Base-by-base conservation (phyloP, 2,329 filamentous ascomycete species). In the Cladosporium austrohemisphaericum region DNA sequence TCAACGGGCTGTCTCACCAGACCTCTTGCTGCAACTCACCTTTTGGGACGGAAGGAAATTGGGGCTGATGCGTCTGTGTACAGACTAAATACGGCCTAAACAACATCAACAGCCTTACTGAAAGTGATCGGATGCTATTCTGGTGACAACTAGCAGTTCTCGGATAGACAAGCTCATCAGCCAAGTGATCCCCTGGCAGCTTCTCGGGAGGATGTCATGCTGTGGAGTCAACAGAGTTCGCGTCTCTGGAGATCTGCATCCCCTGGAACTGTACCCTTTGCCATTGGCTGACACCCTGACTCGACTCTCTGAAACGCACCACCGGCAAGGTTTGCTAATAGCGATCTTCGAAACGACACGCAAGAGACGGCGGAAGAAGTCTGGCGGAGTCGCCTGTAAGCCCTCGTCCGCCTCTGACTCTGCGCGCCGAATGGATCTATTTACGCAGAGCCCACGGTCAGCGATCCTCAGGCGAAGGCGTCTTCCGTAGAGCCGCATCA, bases 301-400 rank as follows among this genome's bases (percentile, higher is more conserved):
- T 45, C 19, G 22, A 18, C 41, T n/a, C 25, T 18, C 41, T 45
- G 41, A 45, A 36, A 45, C 33, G 33, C 44, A 16, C 31, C 36
- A 33, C 23, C 31, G 22, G 29, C 41, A 22, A 45, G 20, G 22
- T 35, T 37, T 38, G 44, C 23, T 32, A 41, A 49, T 49, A 29
- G 46, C n/a, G 46, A 49, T 41, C 36, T 41, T 49, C 36, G 36
- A 41, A 38, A 41, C 28, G 36, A 41, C 46, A 31, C 38, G 46
- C 46, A 49, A 41, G 11, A 41, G 20, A 16, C 26, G 10, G 19
- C 36, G 36, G 46, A n/a, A 18, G 22, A 41, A 41, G 28, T 10
- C 28, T 28, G 31, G 46, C 44, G 33, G n/a, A 3, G 13, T 23
- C 4, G 18, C 32, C 18, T 19, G 16, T 5, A 36, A 36, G 20